Evolutionary conservation across 805 yeast species (phyloP).

Genomic region (Cyberlindnera euphorbiae): DNA sequence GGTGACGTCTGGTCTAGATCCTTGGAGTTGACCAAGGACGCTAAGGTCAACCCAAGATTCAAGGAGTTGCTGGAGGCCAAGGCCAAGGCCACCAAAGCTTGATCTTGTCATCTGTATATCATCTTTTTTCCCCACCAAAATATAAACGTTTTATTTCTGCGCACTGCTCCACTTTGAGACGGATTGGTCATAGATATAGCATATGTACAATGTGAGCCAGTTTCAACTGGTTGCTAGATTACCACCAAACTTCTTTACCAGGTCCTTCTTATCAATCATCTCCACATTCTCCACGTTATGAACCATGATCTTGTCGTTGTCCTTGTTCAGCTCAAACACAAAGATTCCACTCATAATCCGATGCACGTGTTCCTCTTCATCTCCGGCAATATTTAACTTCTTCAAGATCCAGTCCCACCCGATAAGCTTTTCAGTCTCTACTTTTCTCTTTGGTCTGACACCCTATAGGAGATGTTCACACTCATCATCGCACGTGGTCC

Average conservation of each 20-base stretch:
- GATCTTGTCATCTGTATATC: no score
- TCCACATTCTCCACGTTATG: constrained; percentile 68
- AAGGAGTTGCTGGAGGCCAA: constrained; percentile 26
- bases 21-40: constrained; percentile 39
- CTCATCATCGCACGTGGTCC: constrained; percentile 53
- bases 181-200: no score
- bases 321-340: constrained; percentile 56
- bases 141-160: no score
- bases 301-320: constrained; percentile 50
- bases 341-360: constrained; percentile 47
- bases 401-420: constrained; percentile 5
- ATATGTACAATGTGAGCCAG: no score
- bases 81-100: constrained; percentile 21
- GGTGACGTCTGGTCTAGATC: constrained; percentile 83
- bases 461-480: constrained; percentile 54
- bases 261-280: constrained; percentile 40
- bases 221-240: constrained; percentile 7
- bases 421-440: neutral
- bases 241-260: constrained; percentile 8
- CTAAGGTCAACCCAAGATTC: constrained; percentile 26
- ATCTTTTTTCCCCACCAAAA: no score
- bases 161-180: no score
- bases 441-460: neutral
- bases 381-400: neutral
- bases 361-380: constrained; percentile 5